These are phyloP conservation scores for Solanum sejunctum DNA, from an alignment of 257 asterid genomes.

Conservation along the genomic window DNA sequence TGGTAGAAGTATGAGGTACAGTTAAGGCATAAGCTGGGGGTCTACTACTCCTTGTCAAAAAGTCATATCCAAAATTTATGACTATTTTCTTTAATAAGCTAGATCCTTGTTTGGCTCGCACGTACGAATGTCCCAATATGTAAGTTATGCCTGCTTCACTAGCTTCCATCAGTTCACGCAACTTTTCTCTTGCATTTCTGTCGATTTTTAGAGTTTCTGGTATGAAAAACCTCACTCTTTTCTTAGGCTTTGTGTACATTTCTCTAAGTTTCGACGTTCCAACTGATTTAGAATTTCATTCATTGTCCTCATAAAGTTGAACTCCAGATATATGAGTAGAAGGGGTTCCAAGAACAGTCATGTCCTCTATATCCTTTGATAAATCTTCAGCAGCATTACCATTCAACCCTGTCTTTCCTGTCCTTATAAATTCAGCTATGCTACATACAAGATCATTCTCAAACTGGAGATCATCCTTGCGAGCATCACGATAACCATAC, in stretches of 20 bases:
- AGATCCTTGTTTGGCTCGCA: slow-evolving; percentile 76
- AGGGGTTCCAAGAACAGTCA: slow-evolving; percentile 72
- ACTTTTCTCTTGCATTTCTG: slow-evolving; percentile 32
- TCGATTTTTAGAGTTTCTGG: slow-evolving; percentile 56
- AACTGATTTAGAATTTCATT: slow-evolving; percentile 4
- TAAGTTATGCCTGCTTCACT: neutral
- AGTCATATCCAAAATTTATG: slow-evolving; percentile 66
- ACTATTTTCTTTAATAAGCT: slow-evolving; percentile 59
- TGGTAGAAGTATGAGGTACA: slow-evolving; percentile 76
- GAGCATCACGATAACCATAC: slow-evolving; percentile 29
- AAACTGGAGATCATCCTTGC: slow-evolving; percentile 57
- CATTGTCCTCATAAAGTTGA: slow-evolving; percentile 13
- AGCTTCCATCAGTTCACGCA: slow-evolving; percentile 1
- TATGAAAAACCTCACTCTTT: slow-evolving; percentile 12
- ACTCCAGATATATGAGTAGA: slow-evolving; percentile 25
- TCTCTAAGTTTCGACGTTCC: slow-evolving; percentile 39
- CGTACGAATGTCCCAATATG: slow-evolving; percentile 37
- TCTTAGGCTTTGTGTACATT: slow-evolving; percentile 12
- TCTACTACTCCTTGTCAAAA: slow-evolving; percentile 75
- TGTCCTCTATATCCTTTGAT: slow-evolving; percentile 18
- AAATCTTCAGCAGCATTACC: slow-evolving; percentile 4
- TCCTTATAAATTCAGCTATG: slow-evolving; percentile 66
- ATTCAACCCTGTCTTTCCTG: slow-evolving; percentile 14
- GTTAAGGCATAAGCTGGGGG: slow-evolving; percentile 48
- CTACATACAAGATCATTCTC: slow-evolving; percentile 76